phyloP scores from a whole-genome alignment of 176 grass and related monocot species.

The Cenchrus americanus region DNA sequence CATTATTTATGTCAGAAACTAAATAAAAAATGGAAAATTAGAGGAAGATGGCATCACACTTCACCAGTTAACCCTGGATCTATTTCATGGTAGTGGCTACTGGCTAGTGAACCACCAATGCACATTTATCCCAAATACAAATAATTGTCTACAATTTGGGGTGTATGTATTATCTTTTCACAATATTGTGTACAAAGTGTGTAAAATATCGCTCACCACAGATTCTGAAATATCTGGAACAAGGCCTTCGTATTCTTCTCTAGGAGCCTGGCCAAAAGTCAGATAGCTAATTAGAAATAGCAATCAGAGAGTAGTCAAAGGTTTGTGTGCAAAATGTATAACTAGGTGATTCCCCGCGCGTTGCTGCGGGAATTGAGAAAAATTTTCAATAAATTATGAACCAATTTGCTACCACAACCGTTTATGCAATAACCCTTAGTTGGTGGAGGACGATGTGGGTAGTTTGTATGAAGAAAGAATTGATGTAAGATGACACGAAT shows the following conservation, averaged over 20 bases:
- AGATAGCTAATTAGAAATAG: conserved; percentile 29
- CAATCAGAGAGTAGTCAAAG: conserved; percentile 24
- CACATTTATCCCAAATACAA: neutral
- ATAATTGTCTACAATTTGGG: neutral
- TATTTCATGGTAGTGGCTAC: neutral
- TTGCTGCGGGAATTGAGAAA: too few species aligned
- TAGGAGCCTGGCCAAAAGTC: conserved; percentile 36
- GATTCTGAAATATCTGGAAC: conserved; percentile 45
- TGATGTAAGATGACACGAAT: too few species aligned
- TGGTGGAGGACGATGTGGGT: too few species aligned
- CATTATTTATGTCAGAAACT: neutral
- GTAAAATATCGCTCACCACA: conserved; percentile 39
- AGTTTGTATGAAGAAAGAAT: too few species aligned
- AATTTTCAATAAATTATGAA: too few species aligned
- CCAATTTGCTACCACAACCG: too few species aligned
- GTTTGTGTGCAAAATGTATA: neutral
- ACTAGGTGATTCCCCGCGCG: too few species aligned
- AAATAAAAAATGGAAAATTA: neutral
- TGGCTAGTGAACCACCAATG: neutral
- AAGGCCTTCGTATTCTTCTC: conserved; percentile 53
- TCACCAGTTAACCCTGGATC: neutral
- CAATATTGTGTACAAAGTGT: neutral
- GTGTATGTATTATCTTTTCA: neutral
- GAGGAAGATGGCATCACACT: neutral
- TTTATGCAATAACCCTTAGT: too few species aligned